phyloP scores from a whole-genome alignment of 345 rosid genomes.

The Kandelia obovata region DNA sequence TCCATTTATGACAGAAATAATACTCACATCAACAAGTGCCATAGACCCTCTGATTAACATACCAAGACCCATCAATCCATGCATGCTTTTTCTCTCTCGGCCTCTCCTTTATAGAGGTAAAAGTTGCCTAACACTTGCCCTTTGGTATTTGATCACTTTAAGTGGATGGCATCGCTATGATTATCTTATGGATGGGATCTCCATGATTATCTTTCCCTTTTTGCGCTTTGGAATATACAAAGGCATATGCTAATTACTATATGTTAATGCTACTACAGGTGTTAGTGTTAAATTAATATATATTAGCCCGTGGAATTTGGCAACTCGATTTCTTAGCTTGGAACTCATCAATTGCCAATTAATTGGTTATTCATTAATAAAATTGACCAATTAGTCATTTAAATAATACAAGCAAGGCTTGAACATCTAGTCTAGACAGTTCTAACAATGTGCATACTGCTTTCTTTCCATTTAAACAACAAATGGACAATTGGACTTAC shows the following conservation, averaged over 20 bases:
- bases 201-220: slow-evolving; percentile 25
- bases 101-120: neutral
- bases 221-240: neutral
- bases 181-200: slow-evolving; percentile 18
- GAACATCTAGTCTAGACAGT: no score
- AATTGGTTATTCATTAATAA: no score
- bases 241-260: no score
- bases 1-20: neutral
- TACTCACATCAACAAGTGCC: no score
- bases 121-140: slow-evolving; percentile 15
- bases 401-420: no score
- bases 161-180: neutral
- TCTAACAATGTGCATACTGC: neutral
- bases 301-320: no score
- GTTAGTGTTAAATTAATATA: no score
- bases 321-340: no score
- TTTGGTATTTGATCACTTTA: neutral
- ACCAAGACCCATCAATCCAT: slow-evolving; percentile 5
- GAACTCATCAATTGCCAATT: no score
- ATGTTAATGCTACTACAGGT: no score
- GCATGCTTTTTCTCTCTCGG: neutral
- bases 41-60: neutral
- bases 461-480: neutral
- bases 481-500: neutral
- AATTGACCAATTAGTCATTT: no score